Base-by-base conservation (phyloP, 2,329 filamentous ascomycete genomes). In the Xylariaceae sp. region DNA sequence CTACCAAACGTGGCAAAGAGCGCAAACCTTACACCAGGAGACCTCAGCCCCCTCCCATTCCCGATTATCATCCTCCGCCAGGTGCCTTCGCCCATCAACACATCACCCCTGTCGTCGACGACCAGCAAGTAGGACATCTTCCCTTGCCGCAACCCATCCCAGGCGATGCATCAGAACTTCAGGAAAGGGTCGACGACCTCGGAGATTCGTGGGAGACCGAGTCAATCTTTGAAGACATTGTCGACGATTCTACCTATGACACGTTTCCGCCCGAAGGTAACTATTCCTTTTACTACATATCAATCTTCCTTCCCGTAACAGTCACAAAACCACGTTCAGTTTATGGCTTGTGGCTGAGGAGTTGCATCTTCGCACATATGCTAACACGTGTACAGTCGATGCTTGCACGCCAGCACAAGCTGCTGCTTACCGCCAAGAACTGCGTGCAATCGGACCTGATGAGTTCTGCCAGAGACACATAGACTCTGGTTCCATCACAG, bases 401-500 rank as follows among this genome's bases (percentile, higher is more conserved):
- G 64, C 66, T 31, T 67, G 64, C 55, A 63, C 61, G 1, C 75
- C 83, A 11, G 82, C 88, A 57, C 87, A 96, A 72, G 83, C 87
- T 22, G 74, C 80, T 53, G 75, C 77, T 16, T 88, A 86, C 66
- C 84, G 88, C 59, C 80, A 86, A 62, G 80, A 88, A 57, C 77
- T 96, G 53, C 88, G 88, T 66, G 78, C 83, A 47, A 76, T 91
- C 56, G 92, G 92, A n/a, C 88, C 89, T 18, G 80, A 83, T 55
- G 80, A 86, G 55, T 96, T 97, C 69, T 84, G 89, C 65, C 76
- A 83, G 61, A 79, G 85, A 60, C 91, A 87, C 31, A 77, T 95
- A 46, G 82, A 84, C 57, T 78, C 79, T 48, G 84, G 85, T 31
- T 78, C 77, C 47, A 85, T 94, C 67, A 86, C 87, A 17, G 88